These are phyloP conservation scores for Phanerochaete carnosa DNA, from an alignment of 768 basidiomycete species.

Conservation along the genomic window DNA sequence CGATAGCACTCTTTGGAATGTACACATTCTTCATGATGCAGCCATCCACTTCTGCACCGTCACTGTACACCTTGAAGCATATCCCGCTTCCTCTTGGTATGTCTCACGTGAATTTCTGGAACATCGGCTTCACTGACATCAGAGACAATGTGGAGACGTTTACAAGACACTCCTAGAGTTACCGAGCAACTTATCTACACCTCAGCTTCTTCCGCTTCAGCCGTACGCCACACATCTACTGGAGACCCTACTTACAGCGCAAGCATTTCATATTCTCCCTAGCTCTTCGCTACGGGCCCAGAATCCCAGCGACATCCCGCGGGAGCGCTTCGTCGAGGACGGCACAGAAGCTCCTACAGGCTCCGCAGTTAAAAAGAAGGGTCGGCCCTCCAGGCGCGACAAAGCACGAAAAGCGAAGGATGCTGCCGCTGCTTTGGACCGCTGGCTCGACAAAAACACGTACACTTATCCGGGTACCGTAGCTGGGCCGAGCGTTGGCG, in stretches of 20 bases:
- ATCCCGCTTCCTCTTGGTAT: slow-evolving; percentile 61
- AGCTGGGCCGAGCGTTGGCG: background rate
- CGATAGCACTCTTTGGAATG: slow-evolving; percentile 61
- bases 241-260: slow-evolving; percentile 41
- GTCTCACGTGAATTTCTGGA: slow-evolving; percentile 15
- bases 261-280: slow-evolving; percentile 62
- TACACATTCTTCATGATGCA: slow-evolving; percentile 73
- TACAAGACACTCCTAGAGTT: slow-evolving; percentile 47
- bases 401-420: slow-evolving; percentile 51
- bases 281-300: slow-evolving; percentile 43
- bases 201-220: slow-evolving; percentile 42
- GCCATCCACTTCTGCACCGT: slow-evolving; percentile 49
- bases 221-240: slow-evolving; percentile 50
- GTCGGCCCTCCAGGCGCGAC: slow-evolving; percentile 62
- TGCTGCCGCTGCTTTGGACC: slow-evolving; percentile 45
- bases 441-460: slow-evolving; percentile 42
- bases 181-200: slow-evolving; percentile 40
- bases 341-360: slow-evolving; percentile 16
- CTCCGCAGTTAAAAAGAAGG: slow-evolving; percentile 39
- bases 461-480: slow-evolving; percentile 17
- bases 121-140: background rate
- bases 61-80: slow-evolving; percentile 46
- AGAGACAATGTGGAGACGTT: slow-evolving; percentile 42
- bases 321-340: slow-evolving; percentile 57
- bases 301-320: slow-evolving; percentile 65